These are phyloP conservation scores for Stagonosporopsis tanaceti DNA, from an alignment of 2,329 filamentous ascomycete species.

Conservation along the genomic window DNA sequence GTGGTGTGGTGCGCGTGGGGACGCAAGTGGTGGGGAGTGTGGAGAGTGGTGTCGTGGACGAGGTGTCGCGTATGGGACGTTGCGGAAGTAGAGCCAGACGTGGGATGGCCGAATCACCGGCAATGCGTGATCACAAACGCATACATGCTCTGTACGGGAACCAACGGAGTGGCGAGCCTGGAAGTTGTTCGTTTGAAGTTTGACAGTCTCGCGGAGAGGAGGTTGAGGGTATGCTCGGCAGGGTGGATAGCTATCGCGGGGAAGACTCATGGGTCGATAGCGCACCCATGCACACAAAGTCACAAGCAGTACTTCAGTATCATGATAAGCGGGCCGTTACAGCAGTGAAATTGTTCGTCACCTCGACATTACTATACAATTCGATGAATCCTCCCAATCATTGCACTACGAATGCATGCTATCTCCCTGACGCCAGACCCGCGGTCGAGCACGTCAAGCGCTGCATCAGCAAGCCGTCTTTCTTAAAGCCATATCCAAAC, in stretches of 20 bases:
- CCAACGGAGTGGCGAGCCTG: conserved; percentile 13
- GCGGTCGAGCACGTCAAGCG: conserved; percentile 16
- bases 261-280: conserved; percentile 20
- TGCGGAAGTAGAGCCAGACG: conserved; percentile 26
- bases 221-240: conserved; percentile 17
- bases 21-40: conserved; percentile 25
- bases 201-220: conserved; percentile 10
- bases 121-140: conserved; percentile 35
- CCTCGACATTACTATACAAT: conserved; percentile 21
- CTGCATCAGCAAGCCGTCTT: conserved; percentile 11
- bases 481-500: conserved; percentile 27
- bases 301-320: not conserved
- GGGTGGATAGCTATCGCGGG: conserved; percentile 22
- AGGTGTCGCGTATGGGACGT: conserved; percentile 21
- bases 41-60: conserved; percentile 13
- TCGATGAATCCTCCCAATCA: conserved; percentile 4
- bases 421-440: conserved; percentile 4
- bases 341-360: not conserved
- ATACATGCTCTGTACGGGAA: conserved; percentile 38
- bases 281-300: conserved; percentile 15
- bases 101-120: conserved; percentile 37
- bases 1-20: conserved; percentile 16
- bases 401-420: conserved; percentile 3
- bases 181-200: conserved; percentile 5
- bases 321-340: not conserved